Base-by-base conservation (phyloP, 2,329 filamentous ascomycete genomes). In the Xylaria sp. region DNA sequence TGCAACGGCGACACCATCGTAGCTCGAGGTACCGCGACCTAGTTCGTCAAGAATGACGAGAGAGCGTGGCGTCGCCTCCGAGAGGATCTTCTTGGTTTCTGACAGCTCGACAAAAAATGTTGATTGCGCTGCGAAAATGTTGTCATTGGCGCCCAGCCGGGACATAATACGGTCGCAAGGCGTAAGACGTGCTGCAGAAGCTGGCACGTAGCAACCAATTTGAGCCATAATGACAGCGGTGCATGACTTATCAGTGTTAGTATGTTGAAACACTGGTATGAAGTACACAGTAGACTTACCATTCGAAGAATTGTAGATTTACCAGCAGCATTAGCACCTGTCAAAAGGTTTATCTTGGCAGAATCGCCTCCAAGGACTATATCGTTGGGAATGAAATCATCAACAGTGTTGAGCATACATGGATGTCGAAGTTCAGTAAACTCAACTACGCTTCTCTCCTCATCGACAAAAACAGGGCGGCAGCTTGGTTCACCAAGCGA, bases 141-240 rank as follows among this genome's bases (percentile, higher is more conserved):
- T 98, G 87, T 99, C 96, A 75, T 98, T 97, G 54, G 96, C 96
- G 10, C 96, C 96, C 0, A 99, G 88, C 51, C 96, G 93, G 10
- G 95, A 98, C 96, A 99, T 99, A 83, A 99, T 98, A 61, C 96
- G 92, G 77, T 99, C 96, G 2, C 97, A 89, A 0, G 96, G 95
- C 0, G 95, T 98, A 50, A 99, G 85, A 2, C 86, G 89, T 0
- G 96, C 96, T 2, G 90, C 93, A 20, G 86, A 84, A 66, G 93
- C 94, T 1, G 96, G 96, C 1, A 99, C 89, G 72, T 97, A 92
- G 78, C 95, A 97, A 62, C 96, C 96, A 33, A 99, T 91, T 77
- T 99, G 96, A 0, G 96, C 96, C 88, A 99, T 94, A 73, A 99
- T 98, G 56, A 97, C 95, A 0, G 96, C 96, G 54, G 96, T 89